Percentiles rank a stretch among this genome's conserved stretches.
These are phyloP conservation scores for Colletotrichum magnum DNA, from an alignment of 2,329 filamentous ascomycete genomes.

Conservation along the genomic window DNA sequence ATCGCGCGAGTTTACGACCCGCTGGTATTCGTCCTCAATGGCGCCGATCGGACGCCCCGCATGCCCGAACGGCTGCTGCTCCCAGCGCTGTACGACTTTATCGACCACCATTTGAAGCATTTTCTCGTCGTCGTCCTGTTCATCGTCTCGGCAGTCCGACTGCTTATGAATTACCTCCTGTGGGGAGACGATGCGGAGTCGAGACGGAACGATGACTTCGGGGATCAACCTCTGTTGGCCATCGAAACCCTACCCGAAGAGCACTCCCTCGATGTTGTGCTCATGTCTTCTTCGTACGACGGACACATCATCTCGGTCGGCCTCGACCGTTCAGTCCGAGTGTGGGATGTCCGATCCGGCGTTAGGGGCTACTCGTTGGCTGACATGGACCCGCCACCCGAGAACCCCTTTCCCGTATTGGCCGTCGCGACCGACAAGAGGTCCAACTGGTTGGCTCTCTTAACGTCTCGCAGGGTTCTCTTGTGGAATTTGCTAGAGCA, in stretches of 20 bases:
- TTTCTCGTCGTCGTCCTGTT: constrained; percentile 76
- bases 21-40: constrained; percentile 78
- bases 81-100: constrained; percentile 77
- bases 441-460: constrained; percentile 76
- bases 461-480: constrained; percentile 70
- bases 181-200: constrained; percentile 71
- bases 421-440: constrained; percentile 75
- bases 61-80: constrained; percentile 64
- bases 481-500: constrained; percentile 75
- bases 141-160: constrained; percentile 73
- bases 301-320: constrained; percentile 79
- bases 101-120: constrained; percentile 69
- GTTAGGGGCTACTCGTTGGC: constrained; percentile 58
- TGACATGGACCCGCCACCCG: constrained; percentile 56
- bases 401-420: constrained; percentile 70
- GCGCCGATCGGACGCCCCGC: constrained; percentile 74
- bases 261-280: constrained; percentile 78
- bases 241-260: constrained; percentile 73
- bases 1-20: constrained; percentile 82
- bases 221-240: constrained; percentile 67
- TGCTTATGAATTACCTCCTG: constrained; percentile 82
- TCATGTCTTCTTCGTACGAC: constrained; percentile 72
- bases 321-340: constrained; percentile 76
- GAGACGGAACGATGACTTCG: constrained; percentile 60
- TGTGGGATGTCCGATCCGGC: constrained; percentile 73